Base-by-base conservation (phyloP, 2,329 filamentous ascomycete species). In the Dothideomycetidae sp. region DNA sequence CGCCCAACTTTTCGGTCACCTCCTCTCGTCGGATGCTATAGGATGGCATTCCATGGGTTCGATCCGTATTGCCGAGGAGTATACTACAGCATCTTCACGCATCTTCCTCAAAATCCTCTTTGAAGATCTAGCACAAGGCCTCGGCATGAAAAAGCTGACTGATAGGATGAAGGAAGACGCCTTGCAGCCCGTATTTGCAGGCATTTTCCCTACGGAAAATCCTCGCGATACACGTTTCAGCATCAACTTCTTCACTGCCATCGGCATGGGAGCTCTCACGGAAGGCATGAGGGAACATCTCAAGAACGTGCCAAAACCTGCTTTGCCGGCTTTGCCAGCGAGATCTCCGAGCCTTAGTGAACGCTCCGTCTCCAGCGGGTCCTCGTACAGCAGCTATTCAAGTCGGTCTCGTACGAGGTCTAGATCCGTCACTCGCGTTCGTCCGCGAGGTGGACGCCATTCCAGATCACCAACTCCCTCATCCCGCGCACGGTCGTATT, bases 51-150 rank as follows among this genome's bases (percentile, higher is more conserved):
- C 83, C 14, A 60, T 98, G 32, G 81, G 78, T 1, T 71, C 78
- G 38, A 75, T 98, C 43, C 86, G 86, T 55, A 64, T 98, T 36
- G 98, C 90, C 53, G 86, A 98, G 57, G 88, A 96, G 41, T 90
- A 98, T 52, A 98, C 90, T 0, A 98, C 88, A 1, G 88, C 85
- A 2, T 90, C 84, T 44, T 93, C 83, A 48, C 83, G 90, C 66
- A 96, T 98, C 57, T 98, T 96, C 55, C 81, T 98, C 67, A 96
- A 94, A 65, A 96, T 96, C 40, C 63, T 98, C 10, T 92, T 98
- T 55, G 85, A 96, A 57, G 85, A 94, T 52, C 72, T 96, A 15
- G 72, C 78, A 3, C 84, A 94, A 59, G 81, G 83, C 43, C 70
- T 93, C 42, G 88, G 90, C 41, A 76, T 94, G 68, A 68, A 76